A percentile compares a stretch with the other conserved stretches of the same genome.
Evolutionary conservation across 2,329 filamentous ascomycete genomes (phyloP).

Genomic region (Colletotrichum australisinense): DNA sequence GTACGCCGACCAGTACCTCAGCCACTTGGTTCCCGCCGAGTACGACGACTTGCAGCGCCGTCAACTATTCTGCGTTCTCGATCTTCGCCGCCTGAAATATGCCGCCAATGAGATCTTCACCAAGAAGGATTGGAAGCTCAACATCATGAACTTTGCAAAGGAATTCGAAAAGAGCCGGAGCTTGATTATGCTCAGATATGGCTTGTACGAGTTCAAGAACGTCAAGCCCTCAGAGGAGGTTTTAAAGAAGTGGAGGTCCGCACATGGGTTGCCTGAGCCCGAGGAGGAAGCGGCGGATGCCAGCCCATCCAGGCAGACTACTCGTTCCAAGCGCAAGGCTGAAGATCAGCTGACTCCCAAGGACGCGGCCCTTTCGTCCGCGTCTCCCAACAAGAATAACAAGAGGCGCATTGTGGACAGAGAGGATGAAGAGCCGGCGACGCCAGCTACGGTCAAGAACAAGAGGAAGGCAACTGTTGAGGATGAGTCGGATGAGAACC

Average conservation of each 20-base stretch:
- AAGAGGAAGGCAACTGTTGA: conserved; percentile 63
- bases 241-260: conserved; percentile 68
- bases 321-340: conserved; percentile 65
- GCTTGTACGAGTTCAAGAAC: conserved; percentile 72
- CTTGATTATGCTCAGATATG: conserved; percentile 70
- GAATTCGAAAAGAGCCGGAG: conserved; percentile 74
- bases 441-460: conserved; percentile 55
- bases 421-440: conserved; percentile 48
- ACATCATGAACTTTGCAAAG: conserved; percentile 71
- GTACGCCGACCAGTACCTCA: conserved; percentile 70
- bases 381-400: conserved; percentile 51
- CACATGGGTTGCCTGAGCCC: conserved; percentile 64
- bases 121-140: conserved; percentile 72
- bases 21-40: conserved; percentile 66
- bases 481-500: conserved; percentile 58
- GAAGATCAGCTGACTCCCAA: conserved; percentile 58
- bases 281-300: conserved; percentile 54
- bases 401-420: conserved; percentile 62
- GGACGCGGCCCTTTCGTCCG: conserved; percentile 46
- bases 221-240: conserved; percentile 69
- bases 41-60: conserved; percentile 70
- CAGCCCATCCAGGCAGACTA: conserved; percentile 46
- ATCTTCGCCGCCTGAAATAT: conserved; percentile 70
- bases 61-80: conserved; percentile 73
- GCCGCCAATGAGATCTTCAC: conserved; percentile 70